A percentile compares a stretch with the other conserved stretches of the same genome.
Conservation (phyloP, 2,329 filamentous ascomycete species). For the Lasiodiplodia theobromae region DNA sequence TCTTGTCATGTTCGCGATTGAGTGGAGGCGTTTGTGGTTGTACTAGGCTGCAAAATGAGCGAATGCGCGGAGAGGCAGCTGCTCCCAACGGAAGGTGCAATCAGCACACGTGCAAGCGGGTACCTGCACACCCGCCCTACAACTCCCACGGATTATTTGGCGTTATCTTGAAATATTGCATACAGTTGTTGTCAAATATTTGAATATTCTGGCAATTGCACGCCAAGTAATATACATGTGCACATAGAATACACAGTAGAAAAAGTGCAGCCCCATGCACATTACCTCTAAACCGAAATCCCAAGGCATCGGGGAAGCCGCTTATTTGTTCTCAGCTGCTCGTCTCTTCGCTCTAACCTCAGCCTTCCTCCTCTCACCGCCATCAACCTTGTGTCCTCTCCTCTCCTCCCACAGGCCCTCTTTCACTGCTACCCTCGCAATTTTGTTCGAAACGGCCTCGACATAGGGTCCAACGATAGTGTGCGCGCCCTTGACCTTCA, state of each 20-base stretch:
- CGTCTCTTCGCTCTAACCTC: slow-evolving; percentile 88
- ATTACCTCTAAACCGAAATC: slow-evolving; percentile 9
- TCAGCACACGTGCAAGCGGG: not conserved
- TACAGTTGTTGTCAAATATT: not conserved
- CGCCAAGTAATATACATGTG: not conserved
- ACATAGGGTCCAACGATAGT: slow-evolving; percentile 79
- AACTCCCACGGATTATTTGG: too few relatives aligned
- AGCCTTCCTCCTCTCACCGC: slow-evolving; percentile 87
- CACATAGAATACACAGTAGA: not conserved
- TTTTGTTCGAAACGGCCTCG: slow-evolving; percentile 69
- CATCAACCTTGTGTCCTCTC: slow-evolving; percentile 90
- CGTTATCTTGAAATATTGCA: too few relatives aligned
- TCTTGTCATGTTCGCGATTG: not conserved
- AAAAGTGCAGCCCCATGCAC: not conserved
- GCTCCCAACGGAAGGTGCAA: not conserved
- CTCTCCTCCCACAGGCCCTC: slow-evolving; percentile 95
- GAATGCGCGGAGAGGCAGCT: not conserved
- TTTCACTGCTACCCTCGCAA: slow-evolving; percentile 71
- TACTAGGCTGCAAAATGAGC: not conserved
- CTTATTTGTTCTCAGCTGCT: slow-evolving; percentile 72
- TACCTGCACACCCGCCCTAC: not conserved
- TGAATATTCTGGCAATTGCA: not conserved
- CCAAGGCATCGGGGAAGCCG: not conserved
- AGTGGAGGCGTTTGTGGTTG: not conserved
- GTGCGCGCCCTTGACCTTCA: slow-evolving; percentile 72